Conservation (phyloP, 805 yeast species). For the Komagataella mondaviorum region DNA sequence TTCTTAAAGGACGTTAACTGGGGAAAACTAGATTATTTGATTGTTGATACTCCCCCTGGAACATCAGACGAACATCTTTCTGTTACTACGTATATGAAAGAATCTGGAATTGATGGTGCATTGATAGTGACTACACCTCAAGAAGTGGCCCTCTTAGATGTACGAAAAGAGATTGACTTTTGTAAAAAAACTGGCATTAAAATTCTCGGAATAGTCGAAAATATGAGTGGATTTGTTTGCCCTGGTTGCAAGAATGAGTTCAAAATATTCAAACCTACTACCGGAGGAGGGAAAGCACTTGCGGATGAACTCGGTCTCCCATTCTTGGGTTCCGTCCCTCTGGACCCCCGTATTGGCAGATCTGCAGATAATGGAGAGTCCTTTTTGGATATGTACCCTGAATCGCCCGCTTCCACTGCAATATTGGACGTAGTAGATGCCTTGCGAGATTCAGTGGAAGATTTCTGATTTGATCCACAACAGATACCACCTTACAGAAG, state of each 20-base stretch:
- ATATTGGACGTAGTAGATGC: slow-evolving; percentile 72
- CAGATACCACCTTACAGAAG: too few species aligned
- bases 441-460: slow-evolving; percentile 40
- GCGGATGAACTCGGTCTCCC: slow-evolving; percentile 70
- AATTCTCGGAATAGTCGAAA: slow-evolving; percentile 84
- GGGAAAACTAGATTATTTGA: slow-evolving; percentile 78
- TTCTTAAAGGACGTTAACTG: slow-evolving; percentile 91
- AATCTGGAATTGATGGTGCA: slow-evolving; percentile 91
- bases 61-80: slow-evolving; percentile 95
- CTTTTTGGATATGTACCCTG: slow-evolving; percentile 74
- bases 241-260: slow-evolving; percentile 89
- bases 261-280: slow-evolving; percentile 83
- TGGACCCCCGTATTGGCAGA: slow-evolving; percentile 89
- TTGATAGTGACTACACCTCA: slow-evolving; percentile 93
- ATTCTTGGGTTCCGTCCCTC: slow-evolving; percentile 84
- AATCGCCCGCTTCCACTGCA: slow-evolving; percentile 86
- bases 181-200: slow-evolving; percentile 84
- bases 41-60: slow-evolving; percentile 97
- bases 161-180: slow-evolving; percentile 89
- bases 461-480: background rate
- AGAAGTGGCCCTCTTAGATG: slow-evolving; percentile 91
- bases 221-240: slow-evolving; percentile 98
- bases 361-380: slow-evolving; percentile 81
- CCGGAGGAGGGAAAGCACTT: slow-evolving; percentile 87
- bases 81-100: slow-evolving; percentile 77